Evolutionary conservation across 1,284 basidiomycete species (phyloP), one percentile per base, ranked within the genome.

Genomic region (Meira nashicola): DNA sequence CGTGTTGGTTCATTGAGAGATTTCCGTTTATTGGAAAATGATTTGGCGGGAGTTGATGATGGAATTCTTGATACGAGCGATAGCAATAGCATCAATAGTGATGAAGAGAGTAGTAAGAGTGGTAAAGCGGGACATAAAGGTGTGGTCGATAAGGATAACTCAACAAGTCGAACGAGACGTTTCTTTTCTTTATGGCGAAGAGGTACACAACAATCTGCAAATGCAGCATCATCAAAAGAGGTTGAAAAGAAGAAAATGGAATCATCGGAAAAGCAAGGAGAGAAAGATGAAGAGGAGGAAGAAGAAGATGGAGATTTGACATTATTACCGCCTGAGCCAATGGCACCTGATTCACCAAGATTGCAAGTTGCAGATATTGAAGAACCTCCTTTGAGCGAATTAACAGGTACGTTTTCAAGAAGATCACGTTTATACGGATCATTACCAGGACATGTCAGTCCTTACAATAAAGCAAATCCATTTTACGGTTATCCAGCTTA

Each of bases 401-500:
- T 54, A 12, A 59, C 50, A 2, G 68, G 66, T 49, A 14, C 25
- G 21, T 58, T 76, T 11, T 76, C 74, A n/a, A 68, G 72, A 40
- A 68, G 74, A 38, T 70, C 71, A 2, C 67, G 66, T 17, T 65
- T 66, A 15, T 70, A 66, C 12, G 54, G 55, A 9, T 59, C 57
- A 1, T 62, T 70, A 47, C 71, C 72, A 47, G 73, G 72, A 12
- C 61, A 65, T 17, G 74, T 76, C 19, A 72, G 71, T 17, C 79
- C 79, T 5, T 80, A 79, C 74, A 79, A 80, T 60, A 60, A 68
- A 49, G 69, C 84, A 53, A 91, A 90, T 67, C 89, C 89, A 0
- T 90, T 87, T 79, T 91, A 86, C 68, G 89, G 89, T n/a, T 92
- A 92, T 76, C 88, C 90, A 0, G 79, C 82, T 50, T 72, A 66